A percentile compares a stretch with the other conserved stretches of the same genome.
Conservation (phyloP, 2,329 filamentous ascomycete genomes). For the Fusarium hainanense region DNA sequence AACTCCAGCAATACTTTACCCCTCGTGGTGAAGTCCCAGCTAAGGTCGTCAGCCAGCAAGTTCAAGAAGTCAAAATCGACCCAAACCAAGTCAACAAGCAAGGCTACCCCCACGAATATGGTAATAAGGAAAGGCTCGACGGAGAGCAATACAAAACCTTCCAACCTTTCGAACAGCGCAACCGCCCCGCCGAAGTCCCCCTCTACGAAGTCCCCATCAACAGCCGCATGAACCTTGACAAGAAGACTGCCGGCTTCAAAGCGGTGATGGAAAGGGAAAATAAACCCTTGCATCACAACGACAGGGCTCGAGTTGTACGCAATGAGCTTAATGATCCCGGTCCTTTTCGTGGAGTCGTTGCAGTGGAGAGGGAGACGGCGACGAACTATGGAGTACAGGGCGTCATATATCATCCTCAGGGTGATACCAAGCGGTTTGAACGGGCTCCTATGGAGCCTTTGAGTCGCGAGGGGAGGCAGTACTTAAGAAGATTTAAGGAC, state of each 20-base stretch:
- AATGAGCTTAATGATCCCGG: constrained; percentile 5
- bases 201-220: neutral
- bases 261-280: neutral
- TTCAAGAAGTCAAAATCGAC: neutral
- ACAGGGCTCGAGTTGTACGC: neutral
- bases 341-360: neutral
- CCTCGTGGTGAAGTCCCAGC: neutral
- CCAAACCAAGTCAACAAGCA: rapidly evolving
- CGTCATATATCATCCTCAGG: constrained; percentile 5
- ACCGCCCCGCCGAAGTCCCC: neutral
- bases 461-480: constrained; percentile 9
- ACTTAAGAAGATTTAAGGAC: neutral
- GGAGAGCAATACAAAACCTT: neutral
- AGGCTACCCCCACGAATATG: neutral
- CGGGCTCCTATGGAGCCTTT: neutral
- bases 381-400: neutral
- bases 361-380: neutral
- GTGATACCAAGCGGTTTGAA: rapidly evolving
- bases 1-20: constrained; percentile 15
- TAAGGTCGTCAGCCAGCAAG: neutral
- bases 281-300: neutral
- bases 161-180: neutral
- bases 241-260: neutral
- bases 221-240: neutral
- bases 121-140: neutral